Evolutionary conservation across 2,329 filamentous ascomycete genomes (phyloP).

Genomic region (Penicillium thymicola): DNA sequence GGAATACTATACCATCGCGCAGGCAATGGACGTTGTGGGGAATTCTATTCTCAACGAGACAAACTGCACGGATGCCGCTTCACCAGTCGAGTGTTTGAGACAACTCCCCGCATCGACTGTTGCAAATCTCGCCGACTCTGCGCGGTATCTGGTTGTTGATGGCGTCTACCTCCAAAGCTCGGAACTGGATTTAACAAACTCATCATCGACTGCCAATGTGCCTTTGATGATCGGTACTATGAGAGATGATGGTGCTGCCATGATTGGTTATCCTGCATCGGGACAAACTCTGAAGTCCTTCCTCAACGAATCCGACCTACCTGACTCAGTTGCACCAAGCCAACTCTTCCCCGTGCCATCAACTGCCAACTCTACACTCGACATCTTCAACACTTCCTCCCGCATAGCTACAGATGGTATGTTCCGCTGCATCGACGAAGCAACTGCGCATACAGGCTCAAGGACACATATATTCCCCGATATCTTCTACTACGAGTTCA

Average conservation of each 20-base stretch:
- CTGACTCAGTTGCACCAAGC: conserved; percentile 11
- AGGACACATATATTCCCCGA: conserved; percentile 45
- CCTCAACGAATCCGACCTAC: conserved; percentile 34
- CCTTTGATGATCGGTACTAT: conserved; percentile 23
- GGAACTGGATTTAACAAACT: conserved; percentile 14
- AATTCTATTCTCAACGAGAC: conserved; percentile 51
- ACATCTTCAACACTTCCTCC: conserved; percentile 55
- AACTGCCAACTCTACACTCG: conserved; percentile 51
- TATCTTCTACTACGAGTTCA: conserved; percentile 60
- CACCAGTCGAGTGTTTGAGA: conserved; percentile 50
- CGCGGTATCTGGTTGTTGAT: conserved; percentile 23
- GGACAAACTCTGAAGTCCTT: conserved; percentile 46
- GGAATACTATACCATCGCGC: conserved; percentile 55
- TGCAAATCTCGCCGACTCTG: conserved; percentile 4
- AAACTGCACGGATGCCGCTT: conserved; percentile 49
- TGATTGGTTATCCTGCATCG: conserved; percentile 44
- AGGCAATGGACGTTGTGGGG: conserved; percentile 50
- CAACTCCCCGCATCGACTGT: conserved; percentile 12
- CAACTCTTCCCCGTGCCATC: conserved; percentile 40
- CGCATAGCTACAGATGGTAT: conserved; percentile 57
- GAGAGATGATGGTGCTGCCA: conserved; percentile 41
- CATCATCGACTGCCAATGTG: conserved; percentile 16
- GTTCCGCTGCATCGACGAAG: conserved; percentile 60
- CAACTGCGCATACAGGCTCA: conserved; percentile 53
- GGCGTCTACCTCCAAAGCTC: conserved; percentile 16